Base-by-base conservation (phyloP, 2,329 filamentous ascomycete genomes). In the Scleromitrula shiraiana region DNA sequence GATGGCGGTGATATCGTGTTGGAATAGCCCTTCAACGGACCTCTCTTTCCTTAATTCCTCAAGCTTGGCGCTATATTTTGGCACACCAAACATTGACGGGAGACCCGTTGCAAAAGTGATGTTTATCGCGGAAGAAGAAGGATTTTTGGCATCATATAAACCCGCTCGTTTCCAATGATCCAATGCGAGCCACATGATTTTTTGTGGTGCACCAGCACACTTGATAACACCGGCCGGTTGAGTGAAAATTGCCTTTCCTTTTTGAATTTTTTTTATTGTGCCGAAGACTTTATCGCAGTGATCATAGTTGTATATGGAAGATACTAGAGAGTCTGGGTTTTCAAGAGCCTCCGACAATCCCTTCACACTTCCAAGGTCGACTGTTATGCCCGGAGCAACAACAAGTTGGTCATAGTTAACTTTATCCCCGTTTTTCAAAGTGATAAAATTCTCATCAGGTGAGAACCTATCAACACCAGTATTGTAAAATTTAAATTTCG, bases 341-440 rank as follows among this genome's bases (percentile, higher is more conserved):
- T 68, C 68, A 4, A 79, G 68, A 3, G 77, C 77, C 58, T 79
- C 76, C 1, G 72, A 67, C n/a, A 81, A 62, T 17, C 77, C 77
- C 62, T 75, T 71, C 61, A 80, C 69, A 53, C 65, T 70, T 51
- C 62, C 65, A 39, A 70, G 74, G 62, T 78, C 67, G 58, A 79
- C 65, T 14, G 63, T 65, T 56, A 81, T 71, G 5, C 77, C 77
- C 0, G 81, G 80, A 0, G 66, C 78, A 0, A 85, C 79, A 27
- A 85, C 70, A 1, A 85, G 70, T 5, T 84, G 79, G 51, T 84
- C 78, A 55, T 85, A 85, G 59, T 61, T 68, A 38, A 85, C 55
- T 57, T 68, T 72, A 56, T 76, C 70, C 46, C 79, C 78, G 51
- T 74, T 75, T 46, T 59, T 65, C 1, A 83, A 70, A 0, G 71